A percentile compares a stretch with the other conserved stretches of the same genome.
Conservation (phyloP, 2,329 filamentous ascomycete species). For the Penicillium expansum region DNA sequence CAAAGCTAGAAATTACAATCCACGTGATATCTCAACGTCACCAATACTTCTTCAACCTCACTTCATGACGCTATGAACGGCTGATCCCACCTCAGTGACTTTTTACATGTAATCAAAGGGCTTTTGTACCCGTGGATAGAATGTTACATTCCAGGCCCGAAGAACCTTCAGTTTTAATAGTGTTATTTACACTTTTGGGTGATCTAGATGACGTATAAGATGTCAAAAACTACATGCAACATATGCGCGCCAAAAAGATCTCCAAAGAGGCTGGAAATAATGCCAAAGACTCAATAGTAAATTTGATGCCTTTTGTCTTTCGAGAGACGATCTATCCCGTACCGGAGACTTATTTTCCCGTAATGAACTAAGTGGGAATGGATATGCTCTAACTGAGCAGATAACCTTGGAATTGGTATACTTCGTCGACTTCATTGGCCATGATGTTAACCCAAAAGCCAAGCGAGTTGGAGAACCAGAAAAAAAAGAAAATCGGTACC, state of each 20-base stretch:
- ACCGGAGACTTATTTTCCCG: not conserved
- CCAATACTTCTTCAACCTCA: not conserved
- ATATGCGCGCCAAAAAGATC: not conserved
- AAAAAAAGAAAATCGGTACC: constrained; percentile 4
- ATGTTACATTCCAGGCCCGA: not conserved
- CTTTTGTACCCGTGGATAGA: not conserved
- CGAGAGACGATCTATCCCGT: not conserved
- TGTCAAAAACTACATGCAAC: not conserved
- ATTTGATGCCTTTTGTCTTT: not conserved
- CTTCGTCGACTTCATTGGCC: not conserved
- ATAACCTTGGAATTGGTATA: not conserved
- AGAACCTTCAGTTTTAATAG: not conserved
- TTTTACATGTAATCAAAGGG: not conserved
- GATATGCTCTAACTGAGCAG: not conserved
- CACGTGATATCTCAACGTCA: constrained; percentile 1
- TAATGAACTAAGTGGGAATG: not conserved
- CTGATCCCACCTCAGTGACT: not conserved
- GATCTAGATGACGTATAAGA: not conserved
- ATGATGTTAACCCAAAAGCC: not conserved
- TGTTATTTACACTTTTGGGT: not conserved
- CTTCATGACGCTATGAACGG: constrained; percentile 2
- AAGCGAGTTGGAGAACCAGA: not conserved
- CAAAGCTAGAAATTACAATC: accelerated
- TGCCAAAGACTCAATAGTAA: not conserved
- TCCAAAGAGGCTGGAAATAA: not conserved